A percentile compares a stretch with the other conserved stretches of the same genome.
Evolutionary conservation across 805 yeast species (phyloP).

Genomic region (Myxozyma neotropica): DNA sequence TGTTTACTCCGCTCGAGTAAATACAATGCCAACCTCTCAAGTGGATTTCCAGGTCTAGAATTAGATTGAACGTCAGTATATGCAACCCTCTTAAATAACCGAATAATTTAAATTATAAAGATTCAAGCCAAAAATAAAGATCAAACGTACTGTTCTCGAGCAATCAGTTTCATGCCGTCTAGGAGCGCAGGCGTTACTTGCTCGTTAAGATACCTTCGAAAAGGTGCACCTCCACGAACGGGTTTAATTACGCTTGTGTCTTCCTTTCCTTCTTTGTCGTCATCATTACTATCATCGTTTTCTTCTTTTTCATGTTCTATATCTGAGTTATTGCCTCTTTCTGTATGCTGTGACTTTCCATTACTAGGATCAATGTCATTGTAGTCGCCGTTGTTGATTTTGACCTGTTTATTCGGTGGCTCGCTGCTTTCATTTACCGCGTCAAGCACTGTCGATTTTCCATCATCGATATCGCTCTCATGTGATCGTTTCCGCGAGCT

Average conservation of each 20-base stretch:
- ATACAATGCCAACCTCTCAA: slow-evolving; percentile 31
- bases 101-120: neutral
- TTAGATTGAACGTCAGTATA: neutral
- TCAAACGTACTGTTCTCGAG: slow-evolving; percentile 45
- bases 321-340: too few species aligned
- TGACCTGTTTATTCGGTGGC: neutral
- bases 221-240: slow-evolving; percentile 63
- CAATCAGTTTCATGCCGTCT: slow-evolving; percentile 62
- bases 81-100: too few species aligned
- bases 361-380: neutral
- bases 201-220: slow-evolving; percentile 67
- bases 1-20: slow-evolving; percentile 29
- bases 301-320: too few species aligned
- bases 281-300: too few species aligned
- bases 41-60: slow-evolving; percentile 37
- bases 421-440: too few species aligned
- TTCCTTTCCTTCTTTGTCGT: too few species aligned
- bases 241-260: neutral
- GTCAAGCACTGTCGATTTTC: too few species aligned
- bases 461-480: too few species aligned
- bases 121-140: neutral
- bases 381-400: neutral
- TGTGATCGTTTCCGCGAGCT: too few species aligned
- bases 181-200: slow-evolving; percentile 64
- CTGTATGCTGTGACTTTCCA: too few species aligned